Evolutionary conservation across 1,139 yeast species (phyloP).

Genomic region (Kodamaea arcana): DNA sequence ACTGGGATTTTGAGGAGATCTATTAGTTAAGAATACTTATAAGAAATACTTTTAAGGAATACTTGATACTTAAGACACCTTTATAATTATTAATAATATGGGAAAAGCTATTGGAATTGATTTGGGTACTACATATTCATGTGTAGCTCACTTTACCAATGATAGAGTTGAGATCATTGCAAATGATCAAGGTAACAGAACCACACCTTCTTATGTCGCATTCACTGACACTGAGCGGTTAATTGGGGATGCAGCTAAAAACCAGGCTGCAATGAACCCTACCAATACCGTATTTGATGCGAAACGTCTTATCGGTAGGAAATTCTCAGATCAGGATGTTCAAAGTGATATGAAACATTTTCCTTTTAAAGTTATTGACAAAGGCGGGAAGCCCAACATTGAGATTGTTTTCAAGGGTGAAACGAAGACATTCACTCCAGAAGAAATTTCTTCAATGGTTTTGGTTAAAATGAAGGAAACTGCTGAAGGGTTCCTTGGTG

Average conservation of each 20-base stretch:
- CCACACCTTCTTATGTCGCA: slow-evolving; percentile 28
- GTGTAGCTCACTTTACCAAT: slow-evolving; percentile 21
- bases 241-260: slow-evolving; percentile 30
- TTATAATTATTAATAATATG: too few relatives aligned
- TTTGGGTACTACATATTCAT: slow-evolving; percentile 28
- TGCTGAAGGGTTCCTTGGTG: slow-evolving; percentile 44
- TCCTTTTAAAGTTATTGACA: slow-evolving; percentile 37
- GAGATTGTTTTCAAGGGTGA: slow-evolving; percentile 22
- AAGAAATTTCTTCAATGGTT: slow-evolving; percentile 23
- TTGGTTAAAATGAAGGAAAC: slow-evolving; percentile 44
- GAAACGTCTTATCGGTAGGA: slow-evolving; percentile 41
- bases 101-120: slow-evolving; percentile 24
- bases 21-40: too few relatives aligned
- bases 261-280: slow-evolving; percentile 31
- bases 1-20: too few relatives aligned
- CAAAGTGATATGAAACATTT: slow-evolving; percentile 42
- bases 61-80: too few relatives aligned
- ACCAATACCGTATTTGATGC: slow-evolving; percentile 27
- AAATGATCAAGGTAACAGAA: slow-evolving; percentile 51
- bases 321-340: slow-evolving; percentile 40
- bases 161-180: slow-evolving; percentile 32
- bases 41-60: too few relatives aligned
- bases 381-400: slow-evolving; percentile 18
- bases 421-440: slow-evolving; percentile 20
- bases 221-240: slow-evolving; percentile 27